Percentiles rank a stretch among this genome's conserved stretches.
These are phyloP conservation scores for Solioccasus polychromus DNA, from an alignment of 768 basidiomycete genomes.

Conservation along the genomic window DNA sequence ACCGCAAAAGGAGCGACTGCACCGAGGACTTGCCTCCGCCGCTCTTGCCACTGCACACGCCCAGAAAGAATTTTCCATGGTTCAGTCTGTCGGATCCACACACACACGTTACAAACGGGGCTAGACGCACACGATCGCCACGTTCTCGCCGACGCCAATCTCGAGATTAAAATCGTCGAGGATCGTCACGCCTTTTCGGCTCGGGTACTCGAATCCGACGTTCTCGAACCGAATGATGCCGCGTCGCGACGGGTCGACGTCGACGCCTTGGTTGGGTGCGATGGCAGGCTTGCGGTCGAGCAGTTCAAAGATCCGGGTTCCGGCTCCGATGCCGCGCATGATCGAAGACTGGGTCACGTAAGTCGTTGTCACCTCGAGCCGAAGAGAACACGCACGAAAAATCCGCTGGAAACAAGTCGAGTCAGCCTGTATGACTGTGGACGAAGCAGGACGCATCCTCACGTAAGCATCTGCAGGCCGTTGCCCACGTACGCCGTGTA, in stretches of 20 bases:
- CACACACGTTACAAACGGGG: neutral
- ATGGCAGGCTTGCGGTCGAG: conserved; percentile 79
- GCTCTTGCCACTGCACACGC: conserved; percentile 67
- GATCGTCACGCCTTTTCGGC: conserved; percentile 75
- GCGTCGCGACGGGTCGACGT: conserved; percentile 52
- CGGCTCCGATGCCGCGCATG: conserved; percentile 96
- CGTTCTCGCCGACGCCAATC: conserved; percentile 79
- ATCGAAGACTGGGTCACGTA: conserved; percentile 66
- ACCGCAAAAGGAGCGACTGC: conserved; percentile 81
- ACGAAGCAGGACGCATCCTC: conserved; percentile 25
- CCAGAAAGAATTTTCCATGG: no score
- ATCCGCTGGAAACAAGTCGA: conserved; percentile 26
- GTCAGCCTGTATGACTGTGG: conserved; percentile 1
- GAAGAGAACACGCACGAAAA: conserved; percentile 33
- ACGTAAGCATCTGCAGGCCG: conserved; percentile 79
- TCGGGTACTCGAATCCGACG: conserved; percentile 88
- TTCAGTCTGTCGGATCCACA: neutral
- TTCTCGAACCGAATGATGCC: conserved; percentile 80
- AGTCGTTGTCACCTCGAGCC: no score
- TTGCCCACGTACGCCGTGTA: conserved; percentile 90
- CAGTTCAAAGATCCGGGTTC: conserved; percentile 90
- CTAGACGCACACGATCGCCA: conserved; percentile 91
- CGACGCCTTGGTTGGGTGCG: conserved; percentile 57
- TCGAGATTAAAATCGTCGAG: conserved; percentile 81
- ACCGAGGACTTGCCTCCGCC: conserved; percentile 94